Base-by-base conservation (phyloP, 192 early-diverging fungal genomes). In the Podochytrium sp. region DNA sequence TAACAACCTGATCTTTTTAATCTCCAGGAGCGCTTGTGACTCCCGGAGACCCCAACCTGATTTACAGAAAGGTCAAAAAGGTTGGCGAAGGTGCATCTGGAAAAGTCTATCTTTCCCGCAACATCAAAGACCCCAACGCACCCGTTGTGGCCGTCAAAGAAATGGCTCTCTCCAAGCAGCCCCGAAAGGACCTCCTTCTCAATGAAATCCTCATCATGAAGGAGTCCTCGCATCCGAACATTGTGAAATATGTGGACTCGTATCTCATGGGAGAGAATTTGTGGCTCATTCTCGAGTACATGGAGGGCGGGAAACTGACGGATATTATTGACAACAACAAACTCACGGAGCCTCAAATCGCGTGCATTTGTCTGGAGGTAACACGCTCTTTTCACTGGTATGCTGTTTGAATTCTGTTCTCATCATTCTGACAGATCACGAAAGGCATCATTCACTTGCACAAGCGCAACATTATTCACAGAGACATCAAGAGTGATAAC, bases 151-250 rank as follows among this genome's bases (percentile, higher is more conserved):
- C 95, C 1, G 94, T 97, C 83, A 97, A 97, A 81, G 93, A 95
- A 80, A 97, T 97, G 92, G 92, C 94, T 74, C 83, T 97, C 59
- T 76, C 87, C n/a, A 84, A 86, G 70, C 95, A 97, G 82, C 93
- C 93, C 53, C 90, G 93, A 47, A 95, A 95, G 74, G 94, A 97
- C 73, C 86, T 95, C 65, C 85, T 97, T 64, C 92, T 97, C 30
- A 97, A 95, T 78, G 95, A 97, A 79, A 97, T 97, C 76, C 74
- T 92, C 59, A 91, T 97, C 49, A 97, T 97, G 95, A 95, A 94
- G 77, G 93, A 96, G 82, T 93, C 91, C 37, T 87, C 87, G 50
- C 93, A 96, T 78, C 89, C 91, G 56, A 95, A 94, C 75, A 94
- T 96, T 85, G 92, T 96, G 80, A 94, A 96, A 79, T 96, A 90